Percentiles rank a stretch among this genome's conserved stretches.
Evolutionary conservation across 139 green algal genomes (phyloP).

Genomic region (Chlorella ohadii): DNA sequence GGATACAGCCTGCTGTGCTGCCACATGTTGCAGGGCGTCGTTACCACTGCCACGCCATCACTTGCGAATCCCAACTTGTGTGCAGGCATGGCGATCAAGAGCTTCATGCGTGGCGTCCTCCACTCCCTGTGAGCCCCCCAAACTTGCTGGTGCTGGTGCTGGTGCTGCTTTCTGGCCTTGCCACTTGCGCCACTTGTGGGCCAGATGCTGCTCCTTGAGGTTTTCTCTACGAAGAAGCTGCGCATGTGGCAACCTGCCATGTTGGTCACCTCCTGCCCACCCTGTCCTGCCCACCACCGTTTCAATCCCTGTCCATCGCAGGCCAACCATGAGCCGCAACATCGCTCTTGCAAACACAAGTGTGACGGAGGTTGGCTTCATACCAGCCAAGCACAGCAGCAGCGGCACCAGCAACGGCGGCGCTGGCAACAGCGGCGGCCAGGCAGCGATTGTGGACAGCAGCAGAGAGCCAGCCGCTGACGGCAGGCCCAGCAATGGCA

Average conservation of each 20-base stretch:
- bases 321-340: slow-evolving; percentile 35
- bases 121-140: not conserved
- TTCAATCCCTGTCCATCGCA: too few relatives aligned
- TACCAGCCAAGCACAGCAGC: not conserved
- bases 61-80: too few relatives aligned
- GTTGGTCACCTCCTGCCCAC: too few relatives aligned
- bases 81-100: slow-evolving; percentile 44
- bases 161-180: too few relatives aligned
- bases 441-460: not conserved
- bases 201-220: too few relatives aligned
- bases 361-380: slow-evolving; percentile 35
- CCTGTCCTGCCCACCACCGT: too few relatives aligned
- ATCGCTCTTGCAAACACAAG: slow-evolving; percentile 38
- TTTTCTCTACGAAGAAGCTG: too few relatives aligned
- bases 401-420: not conserved
- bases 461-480: not conserved
- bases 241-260: too few relatives aligned
- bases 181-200: too few relatives aligned
- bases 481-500: not conserved
- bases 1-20: not conserved
- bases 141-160: too few relatives aligned
- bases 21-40: not conserved
- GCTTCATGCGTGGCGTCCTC: slow-evolving; percentile 34
- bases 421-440: not conserved
- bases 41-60: not conserved